Base-by-base conservation (phyloP, 306 rosid species). In the Chamaecrista fasciculata region DNA sequence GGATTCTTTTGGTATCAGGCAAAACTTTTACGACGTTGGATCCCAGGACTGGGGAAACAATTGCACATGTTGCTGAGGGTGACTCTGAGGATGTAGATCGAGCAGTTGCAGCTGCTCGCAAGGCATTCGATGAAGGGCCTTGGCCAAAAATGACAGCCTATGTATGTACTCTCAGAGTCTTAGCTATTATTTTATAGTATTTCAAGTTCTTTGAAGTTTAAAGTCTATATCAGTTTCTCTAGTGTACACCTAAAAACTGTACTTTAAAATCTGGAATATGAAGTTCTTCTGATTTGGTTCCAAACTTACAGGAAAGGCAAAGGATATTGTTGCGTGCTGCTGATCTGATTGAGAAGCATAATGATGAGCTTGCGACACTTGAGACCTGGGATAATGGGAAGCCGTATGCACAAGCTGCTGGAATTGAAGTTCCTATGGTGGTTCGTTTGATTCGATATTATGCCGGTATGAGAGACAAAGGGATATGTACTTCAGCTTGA, bases 361-460 rank as follows among this genome's bases (percentile, higher is more conserved):
- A 74, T 12, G 94, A 93, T 58, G 90, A 86, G 69, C 24, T 93
- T 48, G 96, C 98, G 1, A 69, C 91, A 47, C 98, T 93, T 36
- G 98, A 93, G 86, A 85, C 92, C 29, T 93, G 97, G 98, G 97
- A 93, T 72, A 90, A 82, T 61, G 98, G 97, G 70, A 93, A 93
- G 82, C 89, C 98, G 33, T 93, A 72, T 70, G 96, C 86, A 78
- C 97, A 90, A 71, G 69, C 93, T 49, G 84, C 86, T 51, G 50
- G 86, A 34, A 46, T 82, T 67, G 98, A 93, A 67, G 26, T 88
- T 19, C 97, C 96, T 8, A 84, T 90, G 91, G 5, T 89, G 11
- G 85, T 71, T 62, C 96, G 90, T 60, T 66, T 86, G 4, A 36
- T 93, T 28, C 92, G 96, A 11, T 93, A 93, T 69, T 88, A 90